Base-by-base conservation (phyloP, 1,284 basidiomycete species). In the Taiwanofungus camphoratus region DNA sequence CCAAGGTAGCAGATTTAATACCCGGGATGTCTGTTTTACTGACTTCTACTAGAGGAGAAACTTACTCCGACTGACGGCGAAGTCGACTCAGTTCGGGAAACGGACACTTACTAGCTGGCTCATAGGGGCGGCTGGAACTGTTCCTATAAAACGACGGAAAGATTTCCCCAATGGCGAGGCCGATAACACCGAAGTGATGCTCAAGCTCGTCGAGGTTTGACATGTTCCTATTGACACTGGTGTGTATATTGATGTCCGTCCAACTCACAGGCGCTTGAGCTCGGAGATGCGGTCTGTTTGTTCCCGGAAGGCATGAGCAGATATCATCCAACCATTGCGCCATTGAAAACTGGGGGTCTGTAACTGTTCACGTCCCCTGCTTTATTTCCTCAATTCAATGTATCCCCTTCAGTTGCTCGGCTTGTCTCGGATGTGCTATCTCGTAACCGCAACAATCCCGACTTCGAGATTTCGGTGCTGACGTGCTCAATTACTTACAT, bases 401-500 rank as follows among this genome's bases (percentile, higher is more conserved):
- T 38, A 24, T 24, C 35, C 32, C 26, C 13, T 50, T 2, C 48
- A 88, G 88, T 88, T 22, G 85, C 88, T 7, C 77, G 90, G 23
- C 72, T 92, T 48, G 74, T 89, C 8, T 87, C 87, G 11, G 85
- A 90, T 56, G 74, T 85, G 2, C 66, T 92, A 15, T 77, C 82
- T n/a, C 71, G 79, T 38, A 83, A 88, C 58, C 70, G 74, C 19
- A 66, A 81, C 49, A 69, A 86, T 48, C 73, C 77, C 0, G 65
- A 79, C 39, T 92, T 90, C 51, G 75, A 84, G 52, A 70, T 92
- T 15, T 77, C 77, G 12, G 67, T 92, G 3, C 64, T 84, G 35
- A 86, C 86, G 1, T 88, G 84, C 54, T 90, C 87, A 2, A 77
- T 92, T 41, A 91, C 88, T 6, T 92, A 88, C 56, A 87, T 87